A percentile compares a stretch with the other conserved stretches of the same genome.
phyloP scores from a whole-genome alignment of 176 grass and related monocot genomes.

The Oryza officinalis region DNA sequence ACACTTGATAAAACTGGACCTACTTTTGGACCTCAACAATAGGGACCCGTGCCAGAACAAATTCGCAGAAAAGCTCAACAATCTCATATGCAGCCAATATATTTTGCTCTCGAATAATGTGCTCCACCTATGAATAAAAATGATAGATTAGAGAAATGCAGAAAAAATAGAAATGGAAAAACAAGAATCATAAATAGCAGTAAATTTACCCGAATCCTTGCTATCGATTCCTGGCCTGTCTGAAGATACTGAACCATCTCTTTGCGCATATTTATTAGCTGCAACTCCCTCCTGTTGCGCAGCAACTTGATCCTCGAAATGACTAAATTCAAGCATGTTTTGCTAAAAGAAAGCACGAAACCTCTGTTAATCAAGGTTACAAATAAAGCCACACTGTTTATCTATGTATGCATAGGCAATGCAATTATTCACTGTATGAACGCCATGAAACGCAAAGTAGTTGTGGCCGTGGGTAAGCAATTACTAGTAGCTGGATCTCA shows the following conservation, averaged over 20 bases:
- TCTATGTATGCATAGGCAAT: background rate
- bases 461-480: background rate
- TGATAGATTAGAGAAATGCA: slow-evolving; percentile 16
- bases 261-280: slow-evolving; percentile 89
- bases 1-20: slow-evolving; percentile 34
- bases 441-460: background rate
- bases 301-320: slow-evolving; percentile 97
- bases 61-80: slow-evolving; percentile 96
- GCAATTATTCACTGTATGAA: background rate
- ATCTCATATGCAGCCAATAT: slow-evolving; percentile 98
- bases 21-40: slow-evolving; percentile 92
- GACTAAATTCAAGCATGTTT: slow-evolving; percentile 95
- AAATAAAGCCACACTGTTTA: background rate
- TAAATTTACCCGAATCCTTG: slow-evolving; percentile 78
- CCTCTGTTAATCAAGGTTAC: background rate
- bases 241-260: slow-evolving; percentile 94
- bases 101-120: slow-evolving; percentile 91
- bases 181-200: background rate
- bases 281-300: slow-evolving; percentile 92
- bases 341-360: slow-evolving; percentile 50
- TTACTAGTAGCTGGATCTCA: background rate
- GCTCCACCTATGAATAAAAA: slow-evolving; percentile 73
- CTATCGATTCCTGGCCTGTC: slow-evolving; percentile 85
- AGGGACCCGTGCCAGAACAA: slow-evolving; percentile 83
- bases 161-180: background rate